Percentiles rank a stretch among this genome's conserved stretches.
phyloP scores from a whole-genome alignment of 768 basidiomycete species.

The Agrocybe pediades region DNA sequence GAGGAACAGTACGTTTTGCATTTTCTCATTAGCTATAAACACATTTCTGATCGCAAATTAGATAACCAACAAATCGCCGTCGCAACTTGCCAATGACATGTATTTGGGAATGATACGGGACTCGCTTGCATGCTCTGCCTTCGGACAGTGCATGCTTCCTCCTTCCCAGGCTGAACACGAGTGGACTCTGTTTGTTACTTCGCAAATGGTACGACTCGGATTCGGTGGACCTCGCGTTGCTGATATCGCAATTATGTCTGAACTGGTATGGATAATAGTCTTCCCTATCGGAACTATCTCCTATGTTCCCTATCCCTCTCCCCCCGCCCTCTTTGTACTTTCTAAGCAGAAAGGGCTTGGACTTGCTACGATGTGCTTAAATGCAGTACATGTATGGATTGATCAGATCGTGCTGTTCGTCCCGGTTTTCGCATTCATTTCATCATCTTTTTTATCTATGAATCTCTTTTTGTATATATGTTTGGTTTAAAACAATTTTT shows the following conservation, averaged over 20 bases:
- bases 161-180: background rate
- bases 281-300: conserved; percentile 15
- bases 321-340: background rate
- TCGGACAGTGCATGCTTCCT: background rate
- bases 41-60: background rate
- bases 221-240: conserved; percentile 1
- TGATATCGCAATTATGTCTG: conserved; percentile 7
- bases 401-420: conserved; percentile 24
- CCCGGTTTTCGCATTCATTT: background rate
- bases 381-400: background rate
- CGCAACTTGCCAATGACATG: background rate
- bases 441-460: background rate
- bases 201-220: background rate
- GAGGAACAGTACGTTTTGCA: background rate
- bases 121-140: background rate
- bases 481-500: background rate
- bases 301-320: conserved; percentile 3
- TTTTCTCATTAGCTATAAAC: background rate
- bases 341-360: background rate
- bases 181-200: background rate
- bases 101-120: background rate
- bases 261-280: conserved; percentile 15
- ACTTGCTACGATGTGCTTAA: background rate
- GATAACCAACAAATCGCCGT: background rate
- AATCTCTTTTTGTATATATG: background rate